These are phyloP conservation scores for Fusarium algeriense DNA, from an alignment of 2,329 filamentous ascomycete genomes.

Conservation along the genomic window DNA sequence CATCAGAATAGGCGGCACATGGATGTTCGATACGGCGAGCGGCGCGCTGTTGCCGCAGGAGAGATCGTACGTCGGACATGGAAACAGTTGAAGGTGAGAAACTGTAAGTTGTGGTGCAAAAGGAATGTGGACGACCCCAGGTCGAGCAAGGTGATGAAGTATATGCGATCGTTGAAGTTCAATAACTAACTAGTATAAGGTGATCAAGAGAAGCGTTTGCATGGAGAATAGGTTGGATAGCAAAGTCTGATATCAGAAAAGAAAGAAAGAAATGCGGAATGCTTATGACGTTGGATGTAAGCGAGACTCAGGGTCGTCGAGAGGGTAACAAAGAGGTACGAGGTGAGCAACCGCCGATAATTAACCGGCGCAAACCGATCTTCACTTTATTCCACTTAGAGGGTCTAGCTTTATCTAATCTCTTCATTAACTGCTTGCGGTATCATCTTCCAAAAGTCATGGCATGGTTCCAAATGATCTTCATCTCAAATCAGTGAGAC, in stretches of 20 bases:
- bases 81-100: slow-evolving; percentile 1
- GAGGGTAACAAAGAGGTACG: slow-evolving; percentile 32
- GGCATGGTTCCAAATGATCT: neutral
- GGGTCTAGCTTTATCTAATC: slow-evolving; percentile 6
- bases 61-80: slow-evolving; percentile 84
- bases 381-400: neutral
- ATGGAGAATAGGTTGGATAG: neutral
- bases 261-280: slow-evolving; percentile 13
- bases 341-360: slow-evolving; percentile 42
- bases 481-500: neutral
- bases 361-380: slow-evolving; percentile 49
- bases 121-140: slow-evolving; percentile 9
- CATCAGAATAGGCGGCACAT: slow-evolving; percentile 74
- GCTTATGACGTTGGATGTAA: slow-evolving; percentile 27
- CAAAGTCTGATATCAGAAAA: slow-evolving; percentile 4
- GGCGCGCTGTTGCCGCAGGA: slow-evolving; percentile 82
- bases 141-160: slow-evolving; percentile 13
- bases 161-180: neutral
- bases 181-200: slow-evolving; percentile 3
- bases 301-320: slow-evolving; percentile 25
- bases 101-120: slow-evolving; percentile 3
- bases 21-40: slow-evolving; percentile 79
- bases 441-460: neutral
- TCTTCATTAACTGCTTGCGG: neutral
- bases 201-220: neutral